These are phyloP conservation scores for Scalesia atractyloides DNA, from an alignment of 129 eudicot species.

Conservation along the genomic window DNA sequence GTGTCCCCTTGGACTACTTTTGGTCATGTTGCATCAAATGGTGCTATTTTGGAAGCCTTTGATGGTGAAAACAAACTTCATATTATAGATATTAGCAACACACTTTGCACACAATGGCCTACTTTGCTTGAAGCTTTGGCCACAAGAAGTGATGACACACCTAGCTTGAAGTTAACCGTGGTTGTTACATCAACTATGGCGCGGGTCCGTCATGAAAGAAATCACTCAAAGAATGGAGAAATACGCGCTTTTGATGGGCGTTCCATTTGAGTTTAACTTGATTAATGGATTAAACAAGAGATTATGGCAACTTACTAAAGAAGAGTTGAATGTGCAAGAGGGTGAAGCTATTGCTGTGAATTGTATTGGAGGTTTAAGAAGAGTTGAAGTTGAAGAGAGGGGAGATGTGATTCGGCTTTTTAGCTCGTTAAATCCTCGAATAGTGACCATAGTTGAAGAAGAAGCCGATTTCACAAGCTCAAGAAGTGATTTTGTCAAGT, in stretches of 20 bases:
- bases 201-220: conserved; percentile 66
- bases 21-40: conserved; percentile 95
- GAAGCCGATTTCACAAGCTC: conserved; percentile 75
- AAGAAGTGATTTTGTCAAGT: conserved; percentile 54
- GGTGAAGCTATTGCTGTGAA: conserved; percentile 73
- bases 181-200: conserved; percentile 55
- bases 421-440: conserved; percentile 50
- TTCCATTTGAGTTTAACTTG: conserved; percentile 75
- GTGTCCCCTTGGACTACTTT: conserved; percentile 93
- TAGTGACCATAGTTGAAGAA: conserved; percentile 82
- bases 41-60: conserved; percentile 84
- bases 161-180: conserved; percentile 63
- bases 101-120: conserved; percentile 97
- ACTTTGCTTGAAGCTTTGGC: conserved; percentile 82
- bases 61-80: conserved; percentile 77
- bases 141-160: conserved; percentile 73
- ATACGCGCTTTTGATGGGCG: conserved; percentile 91
- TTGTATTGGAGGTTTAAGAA: conserved; percentile 64
- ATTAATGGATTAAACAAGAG: conserved; percentile 39
- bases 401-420: conserved; percentile 46
- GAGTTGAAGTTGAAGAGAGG: conserved; percentile 56
- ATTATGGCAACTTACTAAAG: conserved; percentile 53
- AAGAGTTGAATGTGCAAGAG: conserved; percentile 53
- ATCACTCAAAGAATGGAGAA: conserved; percentile 81
- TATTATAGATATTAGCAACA: conserved; percentile 79